Conservation (phyloP, 1,139 yeast species). For the Yamadazyma diospyri region DNA sequence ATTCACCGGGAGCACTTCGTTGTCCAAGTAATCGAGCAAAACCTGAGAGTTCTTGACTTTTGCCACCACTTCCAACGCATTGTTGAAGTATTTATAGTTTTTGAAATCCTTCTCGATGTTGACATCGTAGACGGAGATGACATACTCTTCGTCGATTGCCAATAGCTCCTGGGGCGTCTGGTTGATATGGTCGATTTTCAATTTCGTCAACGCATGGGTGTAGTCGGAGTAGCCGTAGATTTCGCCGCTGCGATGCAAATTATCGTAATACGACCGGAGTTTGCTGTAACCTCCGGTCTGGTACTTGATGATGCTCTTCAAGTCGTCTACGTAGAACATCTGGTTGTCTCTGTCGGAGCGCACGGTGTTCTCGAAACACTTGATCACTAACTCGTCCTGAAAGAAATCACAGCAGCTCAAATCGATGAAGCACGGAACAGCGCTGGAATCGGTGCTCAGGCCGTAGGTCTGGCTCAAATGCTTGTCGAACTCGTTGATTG, state of each 20-base stretch:
- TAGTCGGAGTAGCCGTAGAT: constrained; percentile 61
- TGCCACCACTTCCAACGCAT: constrained; percentile 42
- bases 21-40: constrained; percentile 44
- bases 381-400: constrained; percentile 57
- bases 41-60: constrained; percentile 40
- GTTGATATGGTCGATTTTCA: constrained; percentile 34
- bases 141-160: constrained; percentile 36
- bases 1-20: constrained; percentile 51
- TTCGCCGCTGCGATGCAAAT: constrained; percentile 44
- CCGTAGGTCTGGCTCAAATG: constrained; percentile 26
- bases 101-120: constrained; percentile 33
- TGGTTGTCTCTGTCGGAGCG: constrained; percentile 50
- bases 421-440: constrained; percentile 37
- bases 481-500: constrained; percentile 44
- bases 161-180: constrained; percentile 8
- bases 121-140: constrained; percentile 46
- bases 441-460: constrained; percentile 22
- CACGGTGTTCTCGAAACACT: constrained; percentile 56
- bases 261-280: constrained; percentile 40
- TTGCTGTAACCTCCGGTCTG: constrained; percentile 16
- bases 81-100: constrained; percentile 31
- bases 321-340: constrained; percentile 69
- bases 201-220: constrained; percentile 46
- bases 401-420: constrained; percentile 60
- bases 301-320: constrained; percentile 20